Evolutionary conservation across 495 filamentous ascomycete genomes (phyloP), one percentile per base, ranked within the genome.

Genomic region (Neurospora sp.): DNA sequence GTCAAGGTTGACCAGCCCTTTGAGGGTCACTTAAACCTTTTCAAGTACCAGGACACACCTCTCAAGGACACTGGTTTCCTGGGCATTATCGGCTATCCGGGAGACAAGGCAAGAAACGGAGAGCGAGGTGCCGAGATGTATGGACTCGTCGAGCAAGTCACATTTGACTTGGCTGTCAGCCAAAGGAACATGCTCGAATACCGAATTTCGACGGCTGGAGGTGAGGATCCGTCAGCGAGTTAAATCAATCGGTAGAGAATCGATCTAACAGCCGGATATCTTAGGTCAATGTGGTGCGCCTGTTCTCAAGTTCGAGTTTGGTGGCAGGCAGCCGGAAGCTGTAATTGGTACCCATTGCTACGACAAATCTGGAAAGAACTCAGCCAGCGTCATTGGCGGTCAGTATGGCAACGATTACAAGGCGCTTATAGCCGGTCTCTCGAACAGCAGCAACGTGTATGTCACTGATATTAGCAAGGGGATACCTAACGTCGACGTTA

Each of bases 11-110:
- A 49, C 0, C 0, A 0, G 46, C 0, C 46, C 9, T 49, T 49
- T 0, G 46, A 23, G 0, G 46, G 46, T 2, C 0, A 49, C 0
- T n/a, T 49, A 0, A 49, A 49, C 4, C 0, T 23, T 0, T 49
- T 49, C n/a, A 23, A 49, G 46, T 49, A 20, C 46, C 9, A 49
- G 0, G 46, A 49, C 10, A 23, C n/a, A 0, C 46, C n/a, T 0
- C n/a, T 23, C 0, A 49, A 5, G 46, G 46, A 0, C 0, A 11
- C 9, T 0, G 2, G 4, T 1, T 2, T 20, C 0, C 2, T 49
- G 10, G 46, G 46, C 0, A 0, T 49, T 2, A 0, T 49, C 46
- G 46, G 46, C 4, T 49, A 49, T 23, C 46, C 46, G 0, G 18
- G 7, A n/a, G 42, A 44, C 7, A n/a, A 44, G 42, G 0, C 4